phyloP scores from a whole-genome alignment of 2,329 filamentous ascomycete species.

The Ramularia collo-cygni region DNA sequence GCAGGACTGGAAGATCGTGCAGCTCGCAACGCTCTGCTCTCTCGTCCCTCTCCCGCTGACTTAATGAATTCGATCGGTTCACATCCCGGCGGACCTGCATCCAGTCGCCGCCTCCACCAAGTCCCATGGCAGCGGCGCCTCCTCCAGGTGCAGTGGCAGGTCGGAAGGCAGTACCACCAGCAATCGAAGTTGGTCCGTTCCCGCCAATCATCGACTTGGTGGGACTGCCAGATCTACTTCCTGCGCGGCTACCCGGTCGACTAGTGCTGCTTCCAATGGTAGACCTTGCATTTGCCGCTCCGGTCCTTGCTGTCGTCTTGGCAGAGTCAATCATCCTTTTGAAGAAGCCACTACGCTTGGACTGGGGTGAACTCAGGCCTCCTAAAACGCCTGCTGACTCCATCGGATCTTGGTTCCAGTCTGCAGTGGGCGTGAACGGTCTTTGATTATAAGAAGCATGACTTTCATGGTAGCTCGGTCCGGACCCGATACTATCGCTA shows the following conservation, averaged over 20 bases:
- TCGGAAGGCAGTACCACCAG: constrained; percentile 39
- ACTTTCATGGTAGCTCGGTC: constrained; percentile 70
- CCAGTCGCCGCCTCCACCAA: constrained; percentile 68
- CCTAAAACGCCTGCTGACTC: constrained; percentile 66
- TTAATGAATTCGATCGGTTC: constrained; percentile 89
- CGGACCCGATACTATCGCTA: constrained; percentile 41
- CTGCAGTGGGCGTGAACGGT: constrained; percentile 59
- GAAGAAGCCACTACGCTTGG: constrained; percentile 77
- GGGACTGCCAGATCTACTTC: constrained; percentile 37
- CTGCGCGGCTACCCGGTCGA: constrained; percentile 31
- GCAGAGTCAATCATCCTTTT: constrained; percentile 92
- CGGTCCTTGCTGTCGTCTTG: constrained; percentile 65
- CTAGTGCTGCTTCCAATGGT: constrained; percentile 59
- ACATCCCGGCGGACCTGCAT: constrained; percentile 96
- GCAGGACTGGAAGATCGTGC: constrained; percentile 83
- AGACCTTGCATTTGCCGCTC: constrained; percentile 79
- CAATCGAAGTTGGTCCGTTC: constrained; percentile 48
- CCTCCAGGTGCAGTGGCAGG: constrained; percentile 22
- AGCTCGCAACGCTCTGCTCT: constrained; percentile 85
- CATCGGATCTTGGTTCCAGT: constrained; percentile 52
- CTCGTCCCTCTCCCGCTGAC: constrained; percentile 78
- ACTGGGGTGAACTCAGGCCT: constrained; percentile 66
- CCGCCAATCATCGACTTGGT: constrained; percentile 41
- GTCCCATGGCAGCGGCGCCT: constrained; percentile 63
- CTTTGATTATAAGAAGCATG: constrained; percentile 55